A percentile compares a stretch with the other conserved stretches of the same genome.
phyloP scores from a whole-genome alignment of 805 yeast genomes.

The Yamadazyma paraphyllophila region DNA sequence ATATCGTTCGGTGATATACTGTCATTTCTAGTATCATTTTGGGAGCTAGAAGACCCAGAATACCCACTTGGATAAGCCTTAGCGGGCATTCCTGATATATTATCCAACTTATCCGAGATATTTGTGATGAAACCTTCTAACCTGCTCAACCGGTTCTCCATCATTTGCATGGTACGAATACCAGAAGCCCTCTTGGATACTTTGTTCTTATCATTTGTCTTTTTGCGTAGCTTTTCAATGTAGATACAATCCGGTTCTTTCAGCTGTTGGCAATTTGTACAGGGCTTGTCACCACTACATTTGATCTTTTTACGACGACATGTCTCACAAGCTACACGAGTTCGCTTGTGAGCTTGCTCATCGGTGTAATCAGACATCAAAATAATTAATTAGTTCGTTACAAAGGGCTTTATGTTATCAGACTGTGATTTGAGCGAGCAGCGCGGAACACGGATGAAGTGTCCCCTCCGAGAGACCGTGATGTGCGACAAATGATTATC shows the following conservation, averaged over 20 bases:
- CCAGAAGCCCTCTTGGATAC: conserved; percentile 7
- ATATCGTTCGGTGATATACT: conserved; percentile 8
- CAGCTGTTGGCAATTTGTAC: conserved; percentile 25
- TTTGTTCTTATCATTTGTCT: neutral
- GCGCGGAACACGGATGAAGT: neutral
- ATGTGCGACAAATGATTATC: neutral
- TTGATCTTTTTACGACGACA: conserved; percentile 34
- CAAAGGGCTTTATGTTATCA: neutral
- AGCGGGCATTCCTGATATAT: neutral
- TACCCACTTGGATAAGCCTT: neutral
- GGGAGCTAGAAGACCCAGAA: conserved; percentile 1
- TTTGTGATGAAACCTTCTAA: conserved; percentile 21
- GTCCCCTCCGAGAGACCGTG: no score
- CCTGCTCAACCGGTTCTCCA: conserved; percentile 21
- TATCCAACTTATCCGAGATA: conserved; percentile 21
- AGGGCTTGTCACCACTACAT: conserved; percentile 31
- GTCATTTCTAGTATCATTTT: neutral
- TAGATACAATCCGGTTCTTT: conserved; percentile 23
- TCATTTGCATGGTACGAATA: conserved; percentile 13
- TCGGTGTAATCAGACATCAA: neutral
- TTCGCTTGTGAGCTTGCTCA: conserved; percentile 16
- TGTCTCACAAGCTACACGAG: conserved; percentile 30
- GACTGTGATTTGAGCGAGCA: neutral
- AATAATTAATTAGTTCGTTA: neutral
- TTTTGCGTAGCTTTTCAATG: conserved; percentile 17